phyloP scores from a whole-genome alignment of 805 yeast genomes.

The Ogataea zsoltii region DNA sequence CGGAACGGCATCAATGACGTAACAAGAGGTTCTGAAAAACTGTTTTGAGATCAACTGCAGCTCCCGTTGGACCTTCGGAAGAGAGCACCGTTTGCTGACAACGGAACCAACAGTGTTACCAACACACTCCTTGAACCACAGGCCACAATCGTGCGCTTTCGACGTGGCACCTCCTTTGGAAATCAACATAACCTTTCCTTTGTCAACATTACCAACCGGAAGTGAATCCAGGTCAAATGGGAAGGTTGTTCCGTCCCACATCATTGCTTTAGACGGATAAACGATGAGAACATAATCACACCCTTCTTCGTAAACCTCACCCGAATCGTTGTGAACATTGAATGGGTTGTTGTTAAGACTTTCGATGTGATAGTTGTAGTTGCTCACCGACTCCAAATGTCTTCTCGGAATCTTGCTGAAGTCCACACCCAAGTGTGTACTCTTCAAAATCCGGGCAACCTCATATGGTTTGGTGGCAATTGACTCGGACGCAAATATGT shows the following conservation, averaged over 20 bases:
- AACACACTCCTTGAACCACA: constrained; percentile 56
- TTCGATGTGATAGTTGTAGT: constrained; percentile 28
- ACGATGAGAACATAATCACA: constrained; percentile 68
- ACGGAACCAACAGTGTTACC: constrained; percentile 54
- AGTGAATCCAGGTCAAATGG: constrained; percentile 49
- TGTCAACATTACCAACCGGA: constrained; percentile 57
- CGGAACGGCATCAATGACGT: constrained; percentile 62
- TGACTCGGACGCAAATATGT: constrained; percentile 73
- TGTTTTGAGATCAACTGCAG: constrained; percentile 63
- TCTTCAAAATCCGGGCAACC: constrained; percentile 45
- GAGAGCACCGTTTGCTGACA: constrained; percentile 67
- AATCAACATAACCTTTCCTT: constrained; percentile 67
- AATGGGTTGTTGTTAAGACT: constrained; percentile 9
- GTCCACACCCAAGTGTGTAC: constrained; percentile 54
- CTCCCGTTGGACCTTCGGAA: constrained; percentile 72
- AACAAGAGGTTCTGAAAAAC: constrained; percentile 65
- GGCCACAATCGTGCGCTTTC: constrained; percentile 54
- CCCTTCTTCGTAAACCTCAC: constrained; percentile 17
- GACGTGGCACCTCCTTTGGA: constrained; percentile 67
- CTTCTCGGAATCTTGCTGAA: constrained; percentile 35
- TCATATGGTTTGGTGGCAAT: constrained; percentile 44
- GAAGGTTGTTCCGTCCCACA: constrained; percentile 85
- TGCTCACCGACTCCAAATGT: constrained; percentile 33
- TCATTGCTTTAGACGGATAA: constrained; percentile 79
- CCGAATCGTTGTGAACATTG: constrained; percentile 6